These are phyloP conservation scores for Globisporangium alternatum DNA, from an alignment of 352 stramenopile genomes.

Conservation along the genomic window DNA sequence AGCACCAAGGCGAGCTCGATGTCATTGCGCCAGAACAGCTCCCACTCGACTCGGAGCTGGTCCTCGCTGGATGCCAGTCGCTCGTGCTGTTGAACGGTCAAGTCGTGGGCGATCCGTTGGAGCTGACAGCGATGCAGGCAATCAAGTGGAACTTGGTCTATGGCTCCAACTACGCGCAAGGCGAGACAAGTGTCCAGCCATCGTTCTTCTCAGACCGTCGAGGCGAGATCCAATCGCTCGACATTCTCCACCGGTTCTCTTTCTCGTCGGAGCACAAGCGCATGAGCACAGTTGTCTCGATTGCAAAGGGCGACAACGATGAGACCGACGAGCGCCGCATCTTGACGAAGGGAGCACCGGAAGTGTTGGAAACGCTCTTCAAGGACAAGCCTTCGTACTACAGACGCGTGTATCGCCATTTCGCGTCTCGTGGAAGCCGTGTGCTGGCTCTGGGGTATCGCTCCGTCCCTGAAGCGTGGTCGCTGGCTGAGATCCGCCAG, in stretches of 20 bases:
- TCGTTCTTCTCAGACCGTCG: constrained; percentile 27
- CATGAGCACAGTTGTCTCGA: constrained; percentile 87
- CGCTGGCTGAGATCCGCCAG: constrained; percentile 22
- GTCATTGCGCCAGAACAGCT: constrained; percentile 32
- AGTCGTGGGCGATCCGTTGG: constrained; percentile 92
- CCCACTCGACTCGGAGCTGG: constrained; percentile 33
- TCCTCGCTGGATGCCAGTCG: constrained; percentile 88
- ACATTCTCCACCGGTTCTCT: constrained; percentile 81
- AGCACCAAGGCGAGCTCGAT: constrained; percentile 23
- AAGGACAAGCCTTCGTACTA: constrained; percentile 72
- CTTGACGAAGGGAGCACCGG: constrained; percentile 94
- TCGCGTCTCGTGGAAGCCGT: constrained; percentile 35
- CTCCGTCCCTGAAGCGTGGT: constrained; percentile 31
- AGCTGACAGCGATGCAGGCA: constrained; percentile 87
- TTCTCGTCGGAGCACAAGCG: constrained; percentile 90
- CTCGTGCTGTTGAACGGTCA: constrained; percentile 86
- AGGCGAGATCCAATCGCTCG: constrained; percentile 30
- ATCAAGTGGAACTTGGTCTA: constrained; percentile 58
- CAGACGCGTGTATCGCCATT: constrained; percentile 35
- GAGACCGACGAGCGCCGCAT: constrained; percentile 31
- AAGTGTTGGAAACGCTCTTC: constrained; percentile 84
- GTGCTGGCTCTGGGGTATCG: constrained; percentile 90
- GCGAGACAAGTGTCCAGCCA: constrained; percentile 21
- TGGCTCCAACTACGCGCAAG: constrained; percentile 16
- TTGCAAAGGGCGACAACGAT: constrained; percentile 32